These are phyloP conservation scores for Gaeumannomyces tritici DNA, from an alignment of 2,329 filamentous ascomycete genomes.

Conservation along the genomic window DNA sequence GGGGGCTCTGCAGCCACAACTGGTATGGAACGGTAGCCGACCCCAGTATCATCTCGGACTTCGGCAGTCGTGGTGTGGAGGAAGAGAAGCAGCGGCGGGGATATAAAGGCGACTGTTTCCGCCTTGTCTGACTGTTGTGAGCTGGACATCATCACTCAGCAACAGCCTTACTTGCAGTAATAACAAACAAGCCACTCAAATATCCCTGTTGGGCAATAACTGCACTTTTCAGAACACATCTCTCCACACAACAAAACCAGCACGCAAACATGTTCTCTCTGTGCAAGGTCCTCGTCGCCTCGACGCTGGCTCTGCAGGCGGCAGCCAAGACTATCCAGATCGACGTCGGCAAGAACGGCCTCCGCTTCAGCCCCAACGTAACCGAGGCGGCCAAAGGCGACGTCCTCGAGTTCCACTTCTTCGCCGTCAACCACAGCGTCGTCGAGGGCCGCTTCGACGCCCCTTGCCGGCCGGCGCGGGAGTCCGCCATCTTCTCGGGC, in stretches of 20 bases:
- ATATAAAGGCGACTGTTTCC: neutral
- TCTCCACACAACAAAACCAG: neutral
- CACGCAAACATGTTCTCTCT: conserved; percentile 6
- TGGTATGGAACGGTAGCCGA: neutral
- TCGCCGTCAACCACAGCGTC: conserved; percentile 38
- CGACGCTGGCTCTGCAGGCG: conserved; percentile 6
- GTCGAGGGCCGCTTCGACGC: conserved; percentile 34
- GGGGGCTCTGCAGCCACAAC: neutral
- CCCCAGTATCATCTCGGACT: neutral
- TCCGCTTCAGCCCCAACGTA: conserved; percentile 32
- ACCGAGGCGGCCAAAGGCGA: conserved; percentile 34
- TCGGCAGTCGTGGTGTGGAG: neutral
- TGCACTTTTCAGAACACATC: neutral
- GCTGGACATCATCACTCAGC: neutral
- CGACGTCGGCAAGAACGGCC: conserved; percentile 28
- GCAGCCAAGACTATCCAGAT: conserved; percentile 20
- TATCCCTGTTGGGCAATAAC: neutral
- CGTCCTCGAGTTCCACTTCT: conserved; percentile 42
- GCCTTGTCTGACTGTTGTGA: neutral
- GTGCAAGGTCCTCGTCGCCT: conserved; percentile 1
- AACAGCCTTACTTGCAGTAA: neutral
- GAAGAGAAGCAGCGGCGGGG: neutral
- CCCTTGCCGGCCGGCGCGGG: conserved; percentile 33
- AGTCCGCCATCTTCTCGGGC: conserved; percentile 34
- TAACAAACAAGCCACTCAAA: no score